Evolutionary conservation across 1,139 yeast species (phyloP).

Genomic region (Wickerhamiella infanticola): DNA sequence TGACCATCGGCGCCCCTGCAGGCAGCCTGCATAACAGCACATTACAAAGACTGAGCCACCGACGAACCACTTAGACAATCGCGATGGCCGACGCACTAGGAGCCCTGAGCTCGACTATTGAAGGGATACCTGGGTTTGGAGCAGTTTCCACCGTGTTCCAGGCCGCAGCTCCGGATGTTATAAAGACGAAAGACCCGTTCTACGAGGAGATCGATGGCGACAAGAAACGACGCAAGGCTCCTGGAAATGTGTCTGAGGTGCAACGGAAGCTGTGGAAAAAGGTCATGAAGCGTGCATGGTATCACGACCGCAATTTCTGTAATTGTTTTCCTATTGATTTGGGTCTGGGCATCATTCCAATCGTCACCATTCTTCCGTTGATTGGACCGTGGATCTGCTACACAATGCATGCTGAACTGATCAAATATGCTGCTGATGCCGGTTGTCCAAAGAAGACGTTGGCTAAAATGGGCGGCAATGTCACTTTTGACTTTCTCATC

Average conservation of each 20-base stretch:
- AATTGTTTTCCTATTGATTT: conserved; percentile 63
- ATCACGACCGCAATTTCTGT: conserved; percentile 59
- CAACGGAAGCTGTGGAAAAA: conserved; percentile 58
- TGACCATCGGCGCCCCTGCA: neutral
- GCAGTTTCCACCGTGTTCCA: conserved; percentile 29
- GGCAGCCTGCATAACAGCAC: neutral
- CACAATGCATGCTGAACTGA: conserved; percentile 52
- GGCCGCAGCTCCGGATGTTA: conserved; percentile 41
- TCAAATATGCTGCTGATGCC: conserved; percentile 42
- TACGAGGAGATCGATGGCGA: conserved; percentile 39
- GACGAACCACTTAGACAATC: neutral
- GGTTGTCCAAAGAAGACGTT: conserved; percentile 43
- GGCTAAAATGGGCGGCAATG: conserved; percentile 60
- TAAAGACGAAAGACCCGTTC: conserved; percentile 56
- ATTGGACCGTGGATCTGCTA: conserved; percentile 75
- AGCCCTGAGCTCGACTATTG: conserved; percentile 23
- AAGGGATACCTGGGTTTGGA: conserved; percentile 31
- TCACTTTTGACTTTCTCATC: conserved; percentile 53
- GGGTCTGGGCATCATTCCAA: conserved; percentile 64
- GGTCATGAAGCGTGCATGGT: conserved; percentile 69
- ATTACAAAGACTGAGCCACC: neutral
- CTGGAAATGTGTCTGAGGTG: conserved; percentile 39
- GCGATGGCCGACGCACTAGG: conserved; percentile 6
- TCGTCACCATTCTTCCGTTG: conserved; percentile 50
- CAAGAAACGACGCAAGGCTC: conserved; percentile 39